These are phyloP conservation scores for Skeletonema menzelii DNA, from an alignment of 108 stramenopile genomes.

Conservation along the genomic window DNA sequence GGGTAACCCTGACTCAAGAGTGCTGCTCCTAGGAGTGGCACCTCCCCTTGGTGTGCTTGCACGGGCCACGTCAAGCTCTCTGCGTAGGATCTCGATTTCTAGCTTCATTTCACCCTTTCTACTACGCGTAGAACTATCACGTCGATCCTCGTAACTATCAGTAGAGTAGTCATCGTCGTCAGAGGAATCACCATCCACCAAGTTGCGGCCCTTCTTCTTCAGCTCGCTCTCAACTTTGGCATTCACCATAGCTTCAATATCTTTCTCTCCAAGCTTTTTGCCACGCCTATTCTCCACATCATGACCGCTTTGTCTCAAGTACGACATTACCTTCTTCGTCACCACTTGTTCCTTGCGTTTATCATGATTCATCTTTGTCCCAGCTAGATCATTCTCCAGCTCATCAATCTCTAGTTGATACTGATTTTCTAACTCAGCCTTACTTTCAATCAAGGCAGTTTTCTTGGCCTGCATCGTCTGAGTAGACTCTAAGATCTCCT, in stretches of 20 bases:
- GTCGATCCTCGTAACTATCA: neutral
- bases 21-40: neutral
- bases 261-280: neutral
- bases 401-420: conserved; percentile 17
- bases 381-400: conserved; percentile 13
- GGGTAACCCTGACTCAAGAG: neutral
- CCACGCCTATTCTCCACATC: neutral
- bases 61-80: conserved; percentile 13
- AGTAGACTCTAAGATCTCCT: conserved; percentile 16
- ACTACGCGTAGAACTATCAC: neutral
- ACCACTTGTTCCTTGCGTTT: neutral
- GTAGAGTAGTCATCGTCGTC: neutral
- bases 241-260: neutral
- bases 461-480: conserved; percentile 28
- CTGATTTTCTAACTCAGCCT: conserved; percentile 18
- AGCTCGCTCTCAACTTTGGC: neutral
- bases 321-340: neutral
- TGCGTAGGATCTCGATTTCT: conserved; percentile 9
- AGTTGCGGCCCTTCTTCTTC: neutral
- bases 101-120: conserved; percentile 13
- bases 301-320: too few relatives aligned
- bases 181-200: neutral
- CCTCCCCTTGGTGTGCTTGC: neutral
- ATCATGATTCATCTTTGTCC: neutral
- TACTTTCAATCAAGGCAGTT: conserved; percentile 24